Conservation (phyloP, 805 yeast species). For the Lachancea sp. region DNA sequence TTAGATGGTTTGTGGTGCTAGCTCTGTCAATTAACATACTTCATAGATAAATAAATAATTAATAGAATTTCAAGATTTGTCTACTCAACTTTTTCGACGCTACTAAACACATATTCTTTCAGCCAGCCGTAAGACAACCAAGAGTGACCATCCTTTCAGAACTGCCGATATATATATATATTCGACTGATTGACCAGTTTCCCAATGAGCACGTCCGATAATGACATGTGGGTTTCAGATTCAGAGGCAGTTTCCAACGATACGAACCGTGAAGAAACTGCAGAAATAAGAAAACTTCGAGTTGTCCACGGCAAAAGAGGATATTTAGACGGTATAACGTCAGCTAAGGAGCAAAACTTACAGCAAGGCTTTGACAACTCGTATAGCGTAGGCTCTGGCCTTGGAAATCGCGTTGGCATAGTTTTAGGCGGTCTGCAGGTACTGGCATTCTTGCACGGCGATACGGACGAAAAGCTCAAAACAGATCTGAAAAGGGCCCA, state of each 20-base stretch:
- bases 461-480: constrained; percentile 14
- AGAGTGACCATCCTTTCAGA: too few relatives aligned
- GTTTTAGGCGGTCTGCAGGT: constrained; percentile 50
- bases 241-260: constrained; percentile 11
- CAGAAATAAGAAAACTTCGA: constrained; percentile 38
- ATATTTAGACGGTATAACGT: constrained; percentile 70
- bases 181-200: too few relatives aligned
- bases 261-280: constrained; percentile 8
- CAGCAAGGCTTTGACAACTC: constrained; percentile 81
- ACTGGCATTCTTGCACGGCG: constrained; percentile 19
- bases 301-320: constrained; percentile 74
- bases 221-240: constrained; percentile 25
- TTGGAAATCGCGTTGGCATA: constrained; percentile 63
- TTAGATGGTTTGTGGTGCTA: too few relatives aligned
- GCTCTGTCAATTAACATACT: too few relatives aligned
- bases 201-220: constrained; percentile 8
- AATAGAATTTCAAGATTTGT: too few relatives aligned
- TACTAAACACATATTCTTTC: too few relatives aligned
- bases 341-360: constrained; percentile 58
- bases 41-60: too few relatives aligned
- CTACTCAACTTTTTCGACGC: too few relatives aligned
- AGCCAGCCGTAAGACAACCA: too few relatives aligned
- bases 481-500: constrained; percentile 36
- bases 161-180: too few relatives aligned
- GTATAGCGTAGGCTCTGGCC: constrained; percentile 63